These are phyloP conservation scores for Yamadazyma sp. DNA, from an alignment of 1,139 yeast genomes.

Conservation along the genomic window DNA sequence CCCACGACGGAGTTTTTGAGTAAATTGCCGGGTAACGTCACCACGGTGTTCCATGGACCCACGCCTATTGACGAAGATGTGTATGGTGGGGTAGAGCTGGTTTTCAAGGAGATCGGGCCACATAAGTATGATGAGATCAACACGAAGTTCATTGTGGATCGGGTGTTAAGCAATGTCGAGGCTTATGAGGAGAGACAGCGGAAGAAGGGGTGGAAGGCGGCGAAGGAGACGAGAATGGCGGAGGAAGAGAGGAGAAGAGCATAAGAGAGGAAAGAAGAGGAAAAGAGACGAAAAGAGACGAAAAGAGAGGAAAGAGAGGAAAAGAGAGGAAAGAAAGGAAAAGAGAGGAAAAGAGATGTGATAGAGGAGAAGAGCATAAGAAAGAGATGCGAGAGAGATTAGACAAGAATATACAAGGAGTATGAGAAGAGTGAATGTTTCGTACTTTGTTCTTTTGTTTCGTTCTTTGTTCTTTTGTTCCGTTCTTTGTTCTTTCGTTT, in stretches of 20 bases:
- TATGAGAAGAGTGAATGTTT: no score
- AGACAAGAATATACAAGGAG: no score
- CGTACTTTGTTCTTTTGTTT: no score
- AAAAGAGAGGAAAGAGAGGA: not conserved
- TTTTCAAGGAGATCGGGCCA: conserved; percentile 45
- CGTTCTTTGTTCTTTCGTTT: not conserved
- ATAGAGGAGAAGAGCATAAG: no score
- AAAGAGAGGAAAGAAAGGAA: not conserved
- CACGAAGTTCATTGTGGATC: conserved; percentile 63
- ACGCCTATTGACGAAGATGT: conserved; percentile 43
- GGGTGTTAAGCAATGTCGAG: conserved; percentile 64
- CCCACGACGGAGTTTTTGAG: conserved; percentile 44
- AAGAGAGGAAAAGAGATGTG: not conserved
- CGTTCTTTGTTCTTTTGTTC: no score
- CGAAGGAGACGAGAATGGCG: conserved; percentile 31
- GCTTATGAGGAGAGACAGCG: conserved; percentile 79
- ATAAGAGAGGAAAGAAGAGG: conserved; percentile 15
- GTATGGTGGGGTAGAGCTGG: conserved; percentile 36
- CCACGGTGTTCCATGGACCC: conserved; percentile 63
- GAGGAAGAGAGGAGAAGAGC: conserved; percentile 18
- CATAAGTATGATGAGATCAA: conserved; percentile 62
- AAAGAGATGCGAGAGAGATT: no score
- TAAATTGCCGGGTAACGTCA: conserved; percentile 39
- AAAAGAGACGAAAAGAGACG: not conserved
- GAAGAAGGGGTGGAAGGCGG: conserved; percentile 73